Conservation (phyloP, 202 grass and related monocot genomes). For the Setaria viridis region DNA sequence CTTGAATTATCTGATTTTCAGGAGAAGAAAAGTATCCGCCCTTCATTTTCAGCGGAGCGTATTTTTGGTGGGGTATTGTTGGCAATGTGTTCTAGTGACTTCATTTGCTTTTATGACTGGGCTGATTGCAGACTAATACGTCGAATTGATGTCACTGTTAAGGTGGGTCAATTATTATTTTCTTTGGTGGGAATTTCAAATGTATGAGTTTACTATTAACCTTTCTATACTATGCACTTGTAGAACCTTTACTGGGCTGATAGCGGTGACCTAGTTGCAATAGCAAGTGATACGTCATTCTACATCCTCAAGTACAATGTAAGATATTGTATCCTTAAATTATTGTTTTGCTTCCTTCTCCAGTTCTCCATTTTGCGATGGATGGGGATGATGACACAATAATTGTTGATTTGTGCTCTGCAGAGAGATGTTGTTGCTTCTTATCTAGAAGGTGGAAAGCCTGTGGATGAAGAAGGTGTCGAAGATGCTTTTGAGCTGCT, state of each 20-base stretch:
- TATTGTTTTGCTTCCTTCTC: conserved; percentile 7
- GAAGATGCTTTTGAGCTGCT: conserved; percentile 99
- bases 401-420: conserved; percentile 26
- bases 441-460: conserved; percentile 87
- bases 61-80: conserved; percentile 93
- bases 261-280: conserved; percentile 91
- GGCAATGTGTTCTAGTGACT: conserved; percentile 96
- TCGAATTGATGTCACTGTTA: conserved; percentile 94
- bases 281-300: conserved; percentile 96
- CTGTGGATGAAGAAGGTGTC: conserved; percentile 80
- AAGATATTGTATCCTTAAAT: conserved; percentile 50
- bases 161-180: conserved; percentile 58
- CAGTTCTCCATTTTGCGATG: neutral
- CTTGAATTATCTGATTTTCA: conserved; percentile 53
- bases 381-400: neutral
- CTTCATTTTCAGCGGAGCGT: conserved; percentile 83
- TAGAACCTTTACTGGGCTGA: conserved; percentile 99
- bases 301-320: conserved; percentile 99
- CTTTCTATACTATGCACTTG: conserved; percentile 12
- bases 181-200: conserved; percentile 28
- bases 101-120: conserved; percentile 99
- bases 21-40: conserved; percentile 93
- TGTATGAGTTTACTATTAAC: conserved; percentile 12
- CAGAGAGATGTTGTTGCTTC: conserved; percentile 90
- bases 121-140: conserved; percentile 89